Evolutionary conservation across 2,329 filamentous ascomycete genomes (phyloP).

Genomic region (Arthroderma sp.): DNA sequence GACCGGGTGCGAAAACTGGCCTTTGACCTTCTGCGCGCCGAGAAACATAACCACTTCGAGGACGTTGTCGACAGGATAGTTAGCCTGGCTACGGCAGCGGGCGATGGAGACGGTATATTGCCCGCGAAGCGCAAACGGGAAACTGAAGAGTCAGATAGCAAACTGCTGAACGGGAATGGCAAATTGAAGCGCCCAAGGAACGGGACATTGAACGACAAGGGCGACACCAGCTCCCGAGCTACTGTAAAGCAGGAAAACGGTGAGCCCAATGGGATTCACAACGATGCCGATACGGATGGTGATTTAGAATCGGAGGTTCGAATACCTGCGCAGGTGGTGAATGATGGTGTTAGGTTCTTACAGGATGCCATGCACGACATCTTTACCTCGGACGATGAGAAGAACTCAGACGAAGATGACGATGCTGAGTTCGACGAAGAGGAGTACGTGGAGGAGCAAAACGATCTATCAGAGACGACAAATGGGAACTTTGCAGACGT

Average conservation of each 20-base stretch:
- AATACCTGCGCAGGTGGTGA: slow-evolving; percentile 37
- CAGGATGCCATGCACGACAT: slow-evolving; percentile 35
- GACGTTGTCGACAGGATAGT: slow-evolving; percentile 43
- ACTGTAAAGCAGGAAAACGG: neutral
- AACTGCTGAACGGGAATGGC: slow-evolving; percentile 18
- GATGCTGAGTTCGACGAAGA: slow-evolving; percentile 20
- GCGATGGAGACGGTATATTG: neutral
- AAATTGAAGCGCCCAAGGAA: slow-evolving; percentile 8
- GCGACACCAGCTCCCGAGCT: neutral
- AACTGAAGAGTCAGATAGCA: slow-evolving; percentile 8
- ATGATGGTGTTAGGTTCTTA: slow-evolving; percentile 38
- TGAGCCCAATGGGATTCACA: neutral
- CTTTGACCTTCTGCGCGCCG: slow-evolving; percentile 43
- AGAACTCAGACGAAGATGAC: slow-evolving; percentile 26
- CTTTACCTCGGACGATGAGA: slow-evolving; percentile 28
- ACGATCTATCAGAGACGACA: no score
- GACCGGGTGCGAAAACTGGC: slow-evolving; percentile 42
- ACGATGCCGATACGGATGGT: neutral
- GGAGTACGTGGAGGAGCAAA: neutral
- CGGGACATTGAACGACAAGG: neutral
- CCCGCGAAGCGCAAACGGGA: slow-evolving; percentile 7
- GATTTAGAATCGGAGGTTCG: slow-evolving; percentile 25
- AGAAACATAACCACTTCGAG: slow-evolving; percentile 43
- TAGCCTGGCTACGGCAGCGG: slow-evolving; percentile 26
- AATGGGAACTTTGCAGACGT: no score